A percentile compares a stretch with the other conserved stretches of the same genome.
Conservation (phyloP, 2,329 filamentous ascomycete genomes). For the Aspergillus aculeatinus region DNA sequence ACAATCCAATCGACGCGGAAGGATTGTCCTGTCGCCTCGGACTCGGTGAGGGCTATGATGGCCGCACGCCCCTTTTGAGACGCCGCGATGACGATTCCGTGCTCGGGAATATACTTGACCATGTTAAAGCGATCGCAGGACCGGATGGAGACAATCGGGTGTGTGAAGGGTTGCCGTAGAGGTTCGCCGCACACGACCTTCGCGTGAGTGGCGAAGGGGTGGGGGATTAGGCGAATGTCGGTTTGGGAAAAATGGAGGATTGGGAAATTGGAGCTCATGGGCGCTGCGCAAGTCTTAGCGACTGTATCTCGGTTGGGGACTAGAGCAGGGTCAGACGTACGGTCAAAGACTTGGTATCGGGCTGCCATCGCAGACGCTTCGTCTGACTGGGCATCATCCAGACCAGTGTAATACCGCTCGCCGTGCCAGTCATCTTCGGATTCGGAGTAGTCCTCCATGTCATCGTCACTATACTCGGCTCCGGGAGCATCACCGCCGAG, state of each 20-base stretch:
- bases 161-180: slow-evolving; percentile 30
- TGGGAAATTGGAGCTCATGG: slow-evolving; percentile 33
- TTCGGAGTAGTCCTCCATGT: slow-evolving; percentile 15
- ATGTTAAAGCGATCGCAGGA: slow-evolving; percentile 56
- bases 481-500: slow-evolving; percentile 22
- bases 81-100: slow-evolving; percentile 58
- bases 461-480: slow-evolving; percentile 19
- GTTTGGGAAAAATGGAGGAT: slow-evolving; percentile 45
- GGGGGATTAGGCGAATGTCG: slow-evolving; percentile 39
- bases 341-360: slow-evolving; percentile 19
- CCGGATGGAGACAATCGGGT: slow-evolving; percentile 23
- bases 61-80: slow-evolving; percentile 58
- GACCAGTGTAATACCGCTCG: slow-evolving; percentile 17
- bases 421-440: slow-evolving; percentile 17
- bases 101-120: slow-evolving; percentile 57
- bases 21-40: slow-evolving; percentile 37
- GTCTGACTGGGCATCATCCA: slow-evolving; percentile 17
- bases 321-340: slow-evolving; percentile 13
- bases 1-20: slow-evolving; percentile 59
- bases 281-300: slow-evolving; percentile 19
- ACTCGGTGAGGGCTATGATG: slow-evolving; percentile 53
- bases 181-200: slow-evolving; percentile 33
- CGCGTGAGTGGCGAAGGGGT: slow-evolving; percentile 31
- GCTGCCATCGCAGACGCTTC: slow-evolving; percentile 12
- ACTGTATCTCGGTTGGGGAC: background rate